Evolutionary conservation across 202 grass and related monocot species (phyloP).

Genomic region (Panicum virgatum): DNA sequence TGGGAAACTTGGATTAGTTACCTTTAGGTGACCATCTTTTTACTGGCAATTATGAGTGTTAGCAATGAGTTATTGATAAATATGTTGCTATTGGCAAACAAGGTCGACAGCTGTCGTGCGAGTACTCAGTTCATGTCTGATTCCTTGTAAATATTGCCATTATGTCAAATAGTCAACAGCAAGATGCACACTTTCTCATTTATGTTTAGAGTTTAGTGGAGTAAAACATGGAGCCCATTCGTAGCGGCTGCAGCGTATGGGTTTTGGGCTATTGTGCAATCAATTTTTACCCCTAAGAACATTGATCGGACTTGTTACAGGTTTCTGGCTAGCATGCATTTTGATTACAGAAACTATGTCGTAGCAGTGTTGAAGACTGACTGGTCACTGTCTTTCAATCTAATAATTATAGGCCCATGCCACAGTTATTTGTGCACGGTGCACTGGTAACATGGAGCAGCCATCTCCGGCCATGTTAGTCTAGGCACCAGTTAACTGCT

Average conservation of each 20-base stretch:
- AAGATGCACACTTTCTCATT: not conserved
- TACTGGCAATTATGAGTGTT: slow-evolving; percentile 10
- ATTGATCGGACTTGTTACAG: not conserved
- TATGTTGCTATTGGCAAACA: not conserved
- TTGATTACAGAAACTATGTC: not conserved
- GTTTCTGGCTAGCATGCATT: not conserved
- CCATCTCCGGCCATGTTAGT: slow-evolving; percentile 20
- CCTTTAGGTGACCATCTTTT: slow-evolving; percentile 8
- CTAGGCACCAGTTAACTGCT: slow-evolving; percentile 27
- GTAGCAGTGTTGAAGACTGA: slow-evolving; percentile 19
- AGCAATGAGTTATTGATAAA: slow-evolving; percentile 1
- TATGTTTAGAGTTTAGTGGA: slow-evolving; percentile 2
- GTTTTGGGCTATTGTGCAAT: slow-evolving; percentile 10
- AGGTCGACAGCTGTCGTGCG: not conserved
- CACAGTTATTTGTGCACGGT: slow-evolving; percentile 28
- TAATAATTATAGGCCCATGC: not conserved
- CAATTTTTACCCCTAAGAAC: not conserved
- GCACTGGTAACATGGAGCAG: not conserved
- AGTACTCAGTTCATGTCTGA: slow-evolving; percentile 9
- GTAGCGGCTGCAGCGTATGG: slow-evolving; percentile 24
- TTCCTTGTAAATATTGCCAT: slow-evolving; percentile 10
- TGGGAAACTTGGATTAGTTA: slow-evolving; percentile 12
- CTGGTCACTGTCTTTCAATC: not conserved
- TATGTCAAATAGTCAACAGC: slow-evolving; percentile 9
- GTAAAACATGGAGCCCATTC: slow-evolving; percentile 11